Evolutionary conservation across 148 eudicot genomes (phyloP).

Genomic region (Agrostemma githago): DNA sequence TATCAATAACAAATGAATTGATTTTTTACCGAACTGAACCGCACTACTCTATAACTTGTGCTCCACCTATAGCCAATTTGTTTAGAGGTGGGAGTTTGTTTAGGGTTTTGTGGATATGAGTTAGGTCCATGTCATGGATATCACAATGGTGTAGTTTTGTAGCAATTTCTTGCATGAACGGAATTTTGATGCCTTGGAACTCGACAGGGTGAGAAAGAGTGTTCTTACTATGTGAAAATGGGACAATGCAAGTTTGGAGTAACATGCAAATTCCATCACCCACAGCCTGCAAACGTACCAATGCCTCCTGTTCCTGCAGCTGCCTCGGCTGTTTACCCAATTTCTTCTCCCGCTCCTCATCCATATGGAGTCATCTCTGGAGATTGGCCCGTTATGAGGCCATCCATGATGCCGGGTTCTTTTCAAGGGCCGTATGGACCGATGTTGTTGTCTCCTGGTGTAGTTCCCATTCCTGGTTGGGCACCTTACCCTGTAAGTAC

Average conservation of each 20-base stretch:
- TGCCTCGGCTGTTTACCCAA: slow-evolving; percentile 20
- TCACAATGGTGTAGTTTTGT: not conserved
- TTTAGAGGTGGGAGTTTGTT: too few species aligned
- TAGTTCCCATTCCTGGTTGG: slow-evolving; percentile 83
- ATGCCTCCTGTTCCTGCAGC: slow-evolving; percentile 23
- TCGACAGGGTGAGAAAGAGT: slow-evolving; percentile 90
- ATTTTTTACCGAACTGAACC: too few species aligned
- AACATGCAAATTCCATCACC: slow-evolving; percentile 96
- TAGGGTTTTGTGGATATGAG: too few species aligned
- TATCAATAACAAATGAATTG: too few species aligned
- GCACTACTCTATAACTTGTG: too few species aligned
- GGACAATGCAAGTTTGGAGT: slow-evolving; percentile 92
- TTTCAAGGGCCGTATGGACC: slow-evolving; percentile 73
- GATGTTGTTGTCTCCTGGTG: slow-evolving; percentile 60
- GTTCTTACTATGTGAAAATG: slow-evolving; percentile 77
- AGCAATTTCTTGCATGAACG: not conserved
- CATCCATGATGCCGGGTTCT: slow-evolving; percentile 64
- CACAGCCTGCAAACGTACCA: slow-evolving; percentile 56
- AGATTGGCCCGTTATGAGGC: slow-evolving; percentile 73
- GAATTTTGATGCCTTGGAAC: slow-evolving; percentile 8
- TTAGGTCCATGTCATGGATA: too few species aligned
- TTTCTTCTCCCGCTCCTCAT: slow-evolving; percentile 53
- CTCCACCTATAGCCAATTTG: not conserved
- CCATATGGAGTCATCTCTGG: slow-evolving; percentile 61
- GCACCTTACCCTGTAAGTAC: slow-evolving; percentile 70